Evolutionary conservation across 768 basidiomycete species (phyloP), one percentile per base, ranked within the genome.

Genomic region (Nevesoporus exiguus): DNA sequence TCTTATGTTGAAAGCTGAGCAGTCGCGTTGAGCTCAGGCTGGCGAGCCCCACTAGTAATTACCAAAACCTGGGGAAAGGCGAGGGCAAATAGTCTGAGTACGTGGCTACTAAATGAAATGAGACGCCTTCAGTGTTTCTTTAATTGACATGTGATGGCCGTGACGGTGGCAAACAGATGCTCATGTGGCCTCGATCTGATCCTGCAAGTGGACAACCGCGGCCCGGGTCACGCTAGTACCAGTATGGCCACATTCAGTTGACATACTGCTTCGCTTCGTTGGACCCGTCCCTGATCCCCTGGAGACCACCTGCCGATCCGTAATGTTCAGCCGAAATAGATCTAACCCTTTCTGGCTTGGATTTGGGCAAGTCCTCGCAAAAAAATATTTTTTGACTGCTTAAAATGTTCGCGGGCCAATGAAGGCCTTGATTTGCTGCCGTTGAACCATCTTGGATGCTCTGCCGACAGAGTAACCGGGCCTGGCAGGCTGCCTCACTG

Each of bases 71-170:
- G 4, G 27, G 4, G 27, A 29, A 4, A 29, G 8, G 27, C 27
- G 27, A 29, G 5, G 27, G 8, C 27, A 29, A 8, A 29, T n/a
- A n/a, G n/a, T n/a, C 27, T 29, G 27, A 8, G 27, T 29, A 29
- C 27, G 27, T 29, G 27, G n/a, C 27, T 8, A 29, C 5, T 29
- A 8, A 29, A 8, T 29, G 5, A 29, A 29, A 29, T 8, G 27
- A 29, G 27, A 29, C 8, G 27, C 27, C 27, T 29, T 8, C 13
- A 5, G 13, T 11, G 3, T 45, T 9, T 45, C 11, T 47, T 14
- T 25, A 22, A 45, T 27, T 31, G 54, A 45, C 43, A 13, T 27
- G 37, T 52, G 54, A 45, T 39, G 42, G 33, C 54, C 49, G 34
- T 25, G 21, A 13, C 6, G 19, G 15, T 30, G 39, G 41, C 41